These are phyloP conservation scores for Colletotrichum sp. DNA, from an alignment of 2,329 filamentous ascomycete genomes.

Conservation along the genomic window DNA sequence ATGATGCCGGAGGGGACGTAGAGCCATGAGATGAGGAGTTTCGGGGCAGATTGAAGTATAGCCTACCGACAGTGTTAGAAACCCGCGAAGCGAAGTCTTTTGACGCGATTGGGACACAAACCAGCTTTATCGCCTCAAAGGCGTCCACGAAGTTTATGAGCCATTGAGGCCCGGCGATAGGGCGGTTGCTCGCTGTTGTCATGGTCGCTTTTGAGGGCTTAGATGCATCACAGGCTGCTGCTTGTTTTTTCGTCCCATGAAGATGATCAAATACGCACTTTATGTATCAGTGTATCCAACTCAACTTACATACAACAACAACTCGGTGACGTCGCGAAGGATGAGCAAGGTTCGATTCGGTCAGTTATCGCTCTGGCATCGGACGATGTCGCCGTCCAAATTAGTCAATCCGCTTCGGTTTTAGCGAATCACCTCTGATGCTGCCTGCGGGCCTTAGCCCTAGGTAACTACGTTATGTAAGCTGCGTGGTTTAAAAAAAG, in stretches of 20 bases:
- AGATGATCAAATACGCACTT: background rate
- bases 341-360: background rate
- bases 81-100: rapidly evolving
- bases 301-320: background rate
- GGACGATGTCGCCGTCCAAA: background rate
- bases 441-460: too few relatives aligned
- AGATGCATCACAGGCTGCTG: background rate
- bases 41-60: conserved; percentile 19
- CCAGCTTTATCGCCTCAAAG: conserved; percentile 6
- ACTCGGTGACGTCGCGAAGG: background rate
- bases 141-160: background rate
- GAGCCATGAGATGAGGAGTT: conserved; percentile 47
- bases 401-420: background rate
- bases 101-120: background rate
- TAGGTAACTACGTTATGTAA: too few relatives aligned
- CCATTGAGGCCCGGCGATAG: background rate
- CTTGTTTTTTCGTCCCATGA: rapidly evolving
- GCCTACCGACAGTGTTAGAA: background rate
- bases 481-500: too few relatives aligned
- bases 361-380: background rate
- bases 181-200: background rate
- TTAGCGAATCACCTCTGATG: background rate
- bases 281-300: background rate
- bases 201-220: background rate
- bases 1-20: conserved; percentile 52